Percentiles rank a stretch among this genome's conserved stretches.
These are phyloP conservation scores for Penstemon newberryi DNA, from an alignment of 257 asterid species.

Conservation along the genomic window DNA sequence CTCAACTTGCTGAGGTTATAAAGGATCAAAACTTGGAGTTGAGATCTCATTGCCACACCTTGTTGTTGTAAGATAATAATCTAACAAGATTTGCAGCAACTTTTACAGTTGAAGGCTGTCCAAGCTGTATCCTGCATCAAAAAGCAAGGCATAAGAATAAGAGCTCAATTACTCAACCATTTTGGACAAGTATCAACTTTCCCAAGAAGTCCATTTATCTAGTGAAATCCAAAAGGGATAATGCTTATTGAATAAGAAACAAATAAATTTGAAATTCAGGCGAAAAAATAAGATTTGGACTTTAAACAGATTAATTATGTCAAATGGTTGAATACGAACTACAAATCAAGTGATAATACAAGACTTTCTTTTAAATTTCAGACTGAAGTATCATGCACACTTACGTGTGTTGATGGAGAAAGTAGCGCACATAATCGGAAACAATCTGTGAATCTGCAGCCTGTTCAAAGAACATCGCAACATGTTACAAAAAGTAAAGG, in stretches of 20 bases:
- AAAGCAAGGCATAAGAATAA: background rate
- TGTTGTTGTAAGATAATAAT: constrained; percentile 64
- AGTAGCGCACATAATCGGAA: constrained; percentile 79
- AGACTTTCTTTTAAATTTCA: background rate
- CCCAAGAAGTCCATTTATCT: background rate
- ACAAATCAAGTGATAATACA: constrained; percentile 5
- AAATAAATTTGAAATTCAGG: constrained; percentile 5
- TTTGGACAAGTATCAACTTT: constrained; percentile 3
- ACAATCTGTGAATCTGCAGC: constrained; percentile 85
- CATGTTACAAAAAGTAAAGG: constrained; percentile 15
- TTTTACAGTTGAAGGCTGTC: constrained; percentile 84
- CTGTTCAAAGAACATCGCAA: constrained; percentile 37
- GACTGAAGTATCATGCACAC: constrained; percentile 23
- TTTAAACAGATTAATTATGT: constrained; percentile 1
- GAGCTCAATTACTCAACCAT: constrained; percentile 4
- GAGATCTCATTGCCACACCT: constrained; percentile 44
- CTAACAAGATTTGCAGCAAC: constrained; percentile 81
- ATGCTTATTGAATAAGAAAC: background rate
- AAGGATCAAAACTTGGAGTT: constrained; percentile 10
- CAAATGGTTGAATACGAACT: constrained; percentile 1
- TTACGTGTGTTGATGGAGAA: constrained; percentile 86
- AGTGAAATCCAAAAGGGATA: background rate
- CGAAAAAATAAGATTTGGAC: background rate
- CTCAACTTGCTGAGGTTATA: background rate
- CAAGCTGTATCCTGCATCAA: constrained; percentile 75